Conservation (phyloP, 495 filamentous ascomycete species). For the Aspergillus taichungensis region DNA sequence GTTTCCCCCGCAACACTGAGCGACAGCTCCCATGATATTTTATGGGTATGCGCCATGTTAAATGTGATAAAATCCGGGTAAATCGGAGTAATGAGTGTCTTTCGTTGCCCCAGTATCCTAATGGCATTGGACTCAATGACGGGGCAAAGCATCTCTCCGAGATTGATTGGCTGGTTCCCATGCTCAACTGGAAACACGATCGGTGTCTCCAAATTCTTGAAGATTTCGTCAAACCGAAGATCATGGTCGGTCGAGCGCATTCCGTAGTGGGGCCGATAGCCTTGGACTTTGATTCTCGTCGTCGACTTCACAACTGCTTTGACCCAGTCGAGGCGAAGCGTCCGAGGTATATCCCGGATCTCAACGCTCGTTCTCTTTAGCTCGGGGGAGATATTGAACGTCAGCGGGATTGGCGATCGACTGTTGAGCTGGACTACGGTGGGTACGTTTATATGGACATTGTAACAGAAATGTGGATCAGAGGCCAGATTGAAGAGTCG, state of each 20-base stretch:
- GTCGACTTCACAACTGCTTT: constrained; percentile 3
- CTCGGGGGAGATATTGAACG: constrained; percentile 3
- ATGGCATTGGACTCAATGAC: constrained; percentile 3
- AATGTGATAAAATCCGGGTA: constrained; percentile 14
- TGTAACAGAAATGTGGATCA: constrained; percentile 9
- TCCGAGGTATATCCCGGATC: constrained; percentile 7
- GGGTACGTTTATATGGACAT: constrained; percentile 3
- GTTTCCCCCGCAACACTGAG: too few relatives aligned
- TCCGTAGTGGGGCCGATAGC: background rate
- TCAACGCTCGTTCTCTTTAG: constrained; percentile 2
- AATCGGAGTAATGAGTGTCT: background rate
- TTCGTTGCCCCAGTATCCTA: background rate
- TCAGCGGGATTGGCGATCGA: constrained; percentile 7
- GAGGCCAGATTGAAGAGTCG: constrained; percentile 13
- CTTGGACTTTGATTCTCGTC: constrained; percentile 1
- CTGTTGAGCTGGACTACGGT: constrained; percentile 7
- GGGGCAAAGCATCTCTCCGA: constrained; percentile 10
- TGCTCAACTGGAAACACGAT: constrained; percentile 2
- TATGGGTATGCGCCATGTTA: constrained; percentile 7
- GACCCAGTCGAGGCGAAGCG: constrained; percentile 9
- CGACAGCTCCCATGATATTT: background rate
- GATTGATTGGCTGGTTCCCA: constrained; percentile 9
- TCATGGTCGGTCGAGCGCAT: background rate
- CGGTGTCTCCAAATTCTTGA: constrained; percentile 3
- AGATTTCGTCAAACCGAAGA: constrained; percentile 3